phyloP scores from a whole-genome alignment of 768 basidiomycete species.

The Suillus tomentosus region DNA sequence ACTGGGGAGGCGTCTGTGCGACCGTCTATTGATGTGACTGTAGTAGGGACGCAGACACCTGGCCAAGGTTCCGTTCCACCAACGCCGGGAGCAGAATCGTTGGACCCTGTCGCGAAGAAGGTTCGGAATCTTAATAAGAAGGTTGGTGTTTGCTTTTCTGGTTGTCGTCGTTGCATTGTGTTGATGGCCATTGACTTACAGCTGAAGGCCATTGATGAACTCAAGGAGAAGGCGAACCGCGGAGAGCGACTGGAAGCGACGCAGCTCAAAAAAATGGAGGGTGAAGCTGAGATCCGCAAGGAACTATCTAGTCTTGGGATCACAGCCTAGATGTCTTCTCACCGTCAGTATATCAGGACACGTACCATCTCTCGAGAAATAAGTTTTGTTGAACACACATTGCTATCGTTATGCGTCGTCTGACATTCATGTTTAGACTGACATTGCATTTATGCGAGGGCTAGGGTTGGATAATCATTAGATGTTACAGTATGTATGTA shows the following conservation, averaged over 20 bases:
- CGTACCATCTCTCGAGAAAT: conserved; percentile 1
- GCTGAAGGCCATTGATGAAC: conserved; percentile 98
- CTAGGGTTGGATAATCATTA: conserved; percentile 8
- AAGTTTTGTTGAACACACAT: conserved; percentile 5
- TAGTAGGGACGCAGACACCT: conserved; percentile 24
- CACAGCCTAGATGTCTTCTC: conserved; percentile 17
- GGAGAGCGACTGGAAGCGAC: conserved; percentile 94
- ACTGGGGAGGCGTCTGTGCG: conserved; percentile 24
- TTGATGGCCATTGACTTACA: conserved; percentile 33
- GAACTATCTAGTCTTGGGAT: conserved; percentile 59
- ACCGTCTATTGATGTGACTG: conserved; percentile 41
- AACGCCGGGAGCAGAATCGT: conserved; percentile 58
- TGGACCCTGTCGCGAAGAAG: conserved; percentile 90
- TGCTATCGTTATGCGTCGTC: conserved; percentile 3
- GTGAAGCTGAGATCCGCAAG: conserved; percentile 79
- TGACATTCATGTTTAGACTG: background rate
- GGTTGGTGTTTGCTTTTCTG: conserved; percentile 45
- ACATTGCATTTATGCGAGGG: conserved; percentile 1
- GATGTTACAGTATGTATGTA: conserved; percentile 7
- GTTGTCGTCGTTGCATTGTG: conserved; percentile 9
- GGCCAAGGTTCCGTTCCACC: conserved; percentile 41
- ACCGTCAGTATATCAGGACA: background rate
- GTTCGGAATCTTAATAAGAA: conserved; percentile 94
- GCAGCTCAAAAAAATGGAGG: conserved; percentile 96
- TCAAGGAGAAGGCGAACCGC: conserved; percentile 87